Percentiles rank a stretch among this genome's conserved stretches.
These are phyloP conservation scores for Yamadazyma siamensis DNA, from an alignment of 1,139 yeast genomes.

Conservation along the genomic window DNA sequence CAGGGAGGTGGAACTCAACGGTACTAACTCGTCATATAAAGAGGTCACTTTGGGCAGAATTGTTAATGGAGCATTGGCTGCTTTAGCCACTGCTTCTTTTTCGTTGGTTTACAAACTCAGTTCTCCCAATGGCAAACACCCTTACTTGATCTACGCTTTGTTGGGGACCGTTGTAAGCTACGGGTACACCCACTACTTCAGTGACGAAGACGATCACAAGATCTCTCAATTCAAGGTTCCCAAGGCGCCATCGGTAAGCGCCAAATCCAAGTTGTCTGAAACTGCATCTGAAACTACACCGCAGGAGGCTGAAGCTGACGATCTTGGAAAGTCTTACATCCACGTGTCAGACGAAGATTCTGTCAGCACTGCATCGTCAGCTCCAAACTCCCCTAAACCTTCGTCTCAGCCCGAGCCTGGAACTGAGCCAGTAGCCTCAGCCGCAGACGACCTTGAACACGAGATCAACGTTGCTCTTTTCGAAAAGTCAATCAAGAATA, in stretches of 20 bases:
- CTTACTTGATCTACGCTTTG: conserved; percentile 56
- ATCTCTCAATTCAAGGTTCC: conserved; percentile 14
- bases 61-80: conserved; percentile 30
- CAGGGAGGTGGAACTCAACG: conserved; percentile 19
- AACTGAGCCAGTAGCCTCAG: conserved; percentile 1
- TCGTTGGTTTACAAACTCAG: conserved; percentile 41
- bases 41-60: conserved; percentile 25
- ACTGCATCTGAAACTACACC: conserved; percentile 3
- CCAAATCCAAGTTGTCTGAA: conserved; percentile 9
- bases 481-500: conserved; percentile 36
- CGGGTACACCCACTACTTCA: conserved; percentile 21
- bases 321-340: conserved; percentile 48
- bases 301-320: conserved; percentile 20
- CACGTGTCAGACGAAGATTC: conserved; percentile 47
- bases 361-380: conserved; percentile 28
- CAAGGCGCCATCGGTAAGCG: conserved; percentile 3
- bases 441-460: conserved; percentile 25
- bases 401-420: conserved; percentile 5
- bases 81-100: conserved; percentile 38
- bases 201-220: conserved; percentile 15
- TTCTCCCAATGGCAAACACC: conserved; percentile 47
- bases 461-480: conserved; percentile 40
- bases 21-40: conserved; percentile 8
- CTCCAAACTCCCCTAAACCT: conserved; percentile 30
- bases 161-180: conserved; percentile 42